Conservation (phyloP, 73 alveolate genomes). For the Paramecium bursaria region DNA sequence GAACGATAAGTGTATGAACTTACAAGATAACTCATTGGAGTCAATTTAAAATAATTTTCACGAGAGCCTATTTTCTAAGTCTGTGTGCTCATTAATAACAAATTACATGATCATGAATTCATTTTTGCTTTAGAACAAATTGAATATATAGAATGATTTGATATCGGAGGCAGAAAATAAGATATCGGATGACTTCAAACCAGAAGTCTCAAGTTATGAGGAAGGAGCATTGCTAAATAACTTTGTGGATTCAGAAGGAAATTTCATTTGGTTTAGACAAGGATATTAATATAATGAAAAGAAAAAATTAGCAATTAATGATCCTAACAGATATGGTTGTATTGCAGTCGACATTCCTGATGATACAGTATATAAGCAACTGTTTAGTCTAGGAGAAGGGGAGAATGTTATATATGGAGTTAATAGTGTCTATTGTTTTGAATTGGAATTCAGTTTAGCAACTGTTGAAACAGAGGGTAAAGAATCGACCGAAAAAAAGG, state of each 20-base stretch:
- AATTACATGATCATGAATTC: not conserved
- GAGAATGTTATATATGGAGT: not conserved
- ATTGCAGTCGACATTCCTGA: constrained; percentile 1
- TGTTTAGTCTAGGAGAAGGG: not conserved
- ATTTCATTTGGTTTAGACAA: constrained; percentile 40
- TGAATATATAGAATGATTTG: constrained; percentile 8
- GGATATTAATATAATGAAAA: constrained; percentile 2
- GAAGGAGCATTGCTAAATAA: constrained; percentile 13
- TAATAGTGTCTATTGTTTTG: constrained; percentile 44
- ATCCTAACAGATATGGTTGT: constrained; percentile 53
- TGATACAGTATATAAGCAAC: not conserved
- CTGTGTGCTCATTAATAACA: constrained; percentile 56
- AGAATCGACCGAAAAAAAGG: no score
- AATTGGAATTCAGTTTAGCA: no score
- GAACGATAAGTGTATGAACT: constrained; percentile 4
- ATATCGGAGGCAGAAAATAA: constrained; percentile 24
- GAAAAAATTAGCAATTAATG: constrained; percentile 31
- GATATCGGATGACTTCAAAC: no score
- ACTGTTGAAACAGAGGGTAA: no score
- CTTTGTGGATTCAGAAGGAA: constrained; percentile 11
- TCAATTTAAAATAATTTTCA: not conserved
- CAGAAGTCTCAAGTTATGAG: not conserved
- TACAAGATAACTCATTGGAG: not conserved
- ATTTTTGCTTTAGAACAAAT: constrained; percentile 22
- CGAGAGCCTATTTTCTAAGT: constrained; percentile 5